phyloP scores from a whole-genome alignment of 352 stramenopile genomes.

The Globisporangium echinulatum region DNA sequence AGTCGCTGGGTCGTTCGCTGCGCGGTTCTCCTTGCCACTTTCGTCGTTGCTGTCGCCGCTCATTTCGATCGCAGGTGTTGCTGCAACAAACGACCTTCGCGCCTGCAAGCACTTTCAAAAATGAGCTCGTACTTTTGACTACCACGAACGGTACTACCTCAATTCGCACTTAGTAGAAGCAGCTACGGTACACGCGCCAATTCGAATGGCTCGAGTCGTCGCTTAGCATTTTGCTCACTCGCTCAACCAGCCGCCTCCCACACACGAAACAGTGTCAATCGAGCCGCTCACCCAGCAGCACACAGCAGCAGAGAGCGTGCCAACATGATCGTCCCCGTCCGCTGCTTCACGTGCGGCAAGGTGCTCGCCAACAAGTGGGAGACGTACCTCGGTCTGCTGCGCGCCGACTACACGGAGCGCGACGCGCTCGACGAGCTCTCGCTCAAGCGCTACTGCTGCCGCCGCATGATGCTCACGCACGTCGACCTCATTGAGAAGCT shows the following conservation, averaged over 20 bases:
- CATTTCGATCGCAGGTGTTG: neutral
- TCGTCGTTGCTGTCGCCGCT: neutral
- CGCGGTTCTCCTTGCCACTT: conserved; percentile 7
- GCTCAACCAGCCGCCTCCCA: neutral
- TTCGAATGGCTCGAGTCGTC: conserved; percentile 1
- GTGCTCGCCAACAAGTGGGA: conserved; percentile 99
- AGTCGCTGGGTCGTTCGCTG: neutral
- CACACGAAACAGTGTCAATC: neutral
- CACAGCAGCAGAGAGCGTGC: neutral
- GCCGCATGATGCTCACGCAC: conserved; percentile 99
- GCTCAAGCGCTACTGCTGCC: conserved; percentile 98
- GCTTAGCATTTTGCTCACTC: too few relatives aligned
- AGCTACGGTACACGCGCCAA: neutral
- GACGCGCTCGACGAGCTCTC: conserved; percentile 97
- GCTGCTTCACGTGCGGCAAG: conserved; percentile 99
- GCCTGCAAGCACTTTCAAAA: neutral
- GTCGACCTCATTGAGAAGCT: conserved; percentile 99
- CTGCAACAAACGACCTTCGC: neutral
- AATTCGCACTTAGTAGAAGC: neutral
- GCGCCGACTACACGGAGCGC: conserved; percentile 96
- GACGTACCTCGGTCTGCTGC: conserved; percentile 96
- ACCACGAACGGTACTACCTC: too few relatives aligned
- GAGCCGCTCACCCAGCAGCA: neutral
- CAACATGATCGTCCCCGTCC: conserved; percentile 98
- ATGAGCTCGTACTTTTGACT: neutral